Evolutionary conservation across 208 protist genomes (phyloP).

Genomic region (Angomonas deanei): DNA sequence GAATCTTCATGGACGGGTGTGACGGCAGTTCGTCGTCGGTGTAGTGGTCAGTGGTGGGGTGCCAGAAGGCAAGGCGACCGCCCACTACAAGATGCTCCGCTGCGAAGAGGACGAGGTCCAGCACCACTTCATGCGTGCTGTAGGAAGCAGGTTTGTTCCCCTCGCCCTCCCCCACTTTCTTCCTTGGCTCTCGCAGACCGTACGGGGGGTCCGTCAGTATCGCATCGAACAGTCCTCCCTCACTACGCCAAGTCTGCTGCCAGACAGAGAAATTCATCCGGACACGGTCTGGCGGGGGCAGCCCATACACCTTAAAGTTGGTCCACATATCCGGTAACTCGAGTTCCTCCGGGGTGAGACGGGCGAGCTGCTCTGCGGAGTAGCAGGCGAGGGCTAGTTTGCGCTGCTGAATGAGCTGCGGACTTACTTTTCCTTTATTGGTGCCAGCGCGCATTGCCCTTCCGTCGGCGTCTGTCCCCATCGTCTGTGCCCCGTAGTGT

Average conservation of each 20-base stretch:
- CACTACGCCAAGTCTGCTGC: constrained; percentile 21
- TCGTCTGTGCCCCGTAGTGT: constrained; percentile 75
- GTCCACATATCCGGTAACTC: constrained; percentile 47
- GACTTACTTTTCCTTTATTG: constrained; percentile 35
- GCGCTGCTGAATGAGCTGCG: constrained; percentile 68
- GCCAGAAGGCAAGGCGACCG: constrained; percentile 92
- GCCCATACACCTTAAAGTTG: constrained; percentile 88
- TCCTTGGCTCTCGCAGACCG: constrained; percentile 76
- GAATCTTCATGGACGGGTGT: constrained; percentile 86
- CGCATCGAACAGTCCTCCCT: constrained; percentile 62
- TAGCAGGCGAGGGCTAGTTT: constrained; percentile 38
- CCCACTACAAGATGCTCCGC: constrained; percentile 80
- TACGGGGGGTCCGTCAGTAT: constrained; percentile 93
- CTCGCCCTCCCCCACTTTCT: constrained; percentile 20
- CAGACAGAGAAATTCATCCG: constrained; percentile 83
- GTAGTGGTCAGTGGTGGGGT: constrained; percentile 90
- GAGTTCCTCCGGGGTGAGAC: constrained; percentile 35
- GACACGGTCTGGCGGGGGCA: constrained; percentile 65
- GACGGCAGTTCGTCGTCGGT: constrained; percentile 83
- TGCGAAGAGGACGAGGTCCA: constrained; percentile 91
- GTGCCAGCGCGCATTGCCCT: constrained; percentile 75
- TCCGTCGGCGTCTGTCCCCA: constrained; percentile 90
- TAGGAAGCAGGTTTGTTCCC: constrained; percentile 10
- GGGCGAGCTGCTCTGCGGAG: constrained; percentile 16
- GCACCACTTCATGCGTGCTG: constrained; percentile 62